A percentile compares a stretch with the other conserved stretches of the same genome.
These are phyloP conservation scores for Diaporthe velutina DNA, from an alignment of 2,329 filamentous ascomycete species.

Conservation along the genomic window DNA sequence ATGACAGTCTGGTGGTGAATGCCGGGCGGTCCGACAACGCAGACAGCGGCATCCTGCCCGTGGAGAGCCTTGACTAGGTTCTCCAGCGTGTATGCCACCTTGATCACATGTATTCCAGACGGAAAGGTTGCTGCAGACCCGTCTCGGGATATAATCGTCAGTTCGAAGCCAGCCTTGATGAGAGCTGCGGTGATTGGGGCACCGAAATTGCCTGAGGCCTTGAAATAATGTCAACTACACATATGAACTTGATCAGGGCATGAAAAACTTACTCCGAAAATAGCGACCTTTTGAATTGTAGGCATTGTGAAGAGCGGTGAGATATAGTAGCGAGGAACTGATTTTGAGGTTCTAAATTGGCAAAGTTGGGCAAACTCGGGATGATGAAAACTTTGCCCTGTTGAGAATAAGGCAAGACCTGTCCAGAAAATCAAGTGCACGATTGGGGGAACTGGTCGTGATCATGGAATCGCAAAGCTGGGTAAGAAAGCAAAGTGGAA, in stretches of 20 bases:
- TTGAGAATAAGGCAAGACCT: background rate
- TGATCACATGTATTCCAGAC: constrained; percentile 40
- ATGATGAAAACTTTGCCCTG: no score
- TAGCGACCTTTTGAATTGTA: constrained; percentile 52
- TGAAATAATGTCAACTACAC: background rate
- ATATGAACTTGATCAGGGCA: background rate
- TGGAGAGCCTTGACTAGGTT: constrained; percentile 42
- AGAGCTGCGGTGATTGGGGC: constrained; percentile 39
- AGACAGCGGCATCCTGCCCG: constrained; percentile 48
- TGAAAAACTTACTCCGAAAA: constrained; percentile 50
- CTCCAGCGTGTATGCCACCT: constrained; percentile 36
- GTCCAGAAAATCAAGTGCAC: background rate
- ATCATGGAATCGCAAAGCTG: no score
- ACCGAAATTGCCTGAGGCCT: constrained; percentile 52
- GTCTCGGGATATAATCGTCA: constrained; percentile 52
- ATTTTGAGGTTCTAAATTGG: no score
- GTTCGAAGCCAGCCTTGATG: constrained; percentile 47
- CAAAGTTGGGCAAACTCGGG: no score
- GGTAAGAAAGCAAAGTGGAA: background rate
- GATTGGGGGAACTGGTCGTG: background rate
- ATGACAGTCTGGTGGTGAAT: constrained; percentile 42
- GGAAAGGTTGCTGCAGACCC: constrained; percentile 43
- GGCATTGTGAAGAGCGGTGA: constrained; percentile 7
- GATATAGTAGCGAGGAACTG: no score
- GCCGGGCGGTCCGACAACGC: constrained; percentile 43